Base-by-base conservation (phyloP, 768 basidiomycete species). In the Coprinopsis sp. region DNA sequence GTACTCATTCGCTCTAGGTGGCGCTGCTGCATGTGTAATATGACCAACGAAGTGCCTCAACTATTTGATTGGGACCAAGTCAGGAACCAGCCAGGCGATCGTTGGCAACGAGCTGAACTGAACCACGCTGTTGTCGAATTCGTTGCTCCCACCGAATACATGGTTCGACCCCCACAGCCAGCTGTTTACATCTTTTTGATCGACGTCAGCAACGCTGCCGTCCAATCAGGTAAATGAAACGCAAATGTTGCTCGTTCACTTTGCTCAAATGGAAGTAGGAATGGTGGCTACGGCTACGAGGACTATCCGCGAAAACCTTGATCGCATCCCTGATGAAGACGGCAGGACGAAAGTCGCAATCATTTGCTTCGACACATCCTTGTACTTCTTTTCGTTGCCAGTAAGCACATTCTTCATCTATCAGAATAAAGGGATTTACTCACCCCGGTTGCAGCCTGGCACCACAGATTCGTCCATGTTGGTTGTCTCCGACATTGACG, bases 241-340 rank as follows among this genome's bases (percentile, higher is more conserved):
- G 4, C 6, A 24, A 25, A 12, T 27, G 31, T 44, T 22, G 36
- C 12, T 44, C 36, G n/a, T 1, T n/a, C 1, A 12, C 16, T 8
- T 6, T 33, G 23, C 8, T 36, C 44, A 10, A 44, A 16, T 41
- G 27, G 37, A 5, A 24, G 40, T 50, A 87, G 93, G 94, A 36
- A 98, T 99, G 95, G 91, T 98, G 38, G 96, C 96, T 12, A 97
- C 94, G 49, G 96, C 96, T 16, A 96, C 93, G 5, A 82, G 95
- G 34, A 95, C 96, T 1, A 91, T 99, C 55, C 76, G 97, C 38
- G 96, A 98, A 67, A 94, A 85, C 57, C 73, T 99, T 50, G 94
- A 95, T 54, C 85, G 92, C 44, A 83, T 99, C 51, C 96, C 96
- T 13, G 94, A 99, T 64, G 91, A 91, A 48, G 94, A 96, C 57